Evolutionary conservation across 2,329 filamentous ascomycete genomes (phyloP).

Genomic region (Albophoma yamanashiensis): DNA sequence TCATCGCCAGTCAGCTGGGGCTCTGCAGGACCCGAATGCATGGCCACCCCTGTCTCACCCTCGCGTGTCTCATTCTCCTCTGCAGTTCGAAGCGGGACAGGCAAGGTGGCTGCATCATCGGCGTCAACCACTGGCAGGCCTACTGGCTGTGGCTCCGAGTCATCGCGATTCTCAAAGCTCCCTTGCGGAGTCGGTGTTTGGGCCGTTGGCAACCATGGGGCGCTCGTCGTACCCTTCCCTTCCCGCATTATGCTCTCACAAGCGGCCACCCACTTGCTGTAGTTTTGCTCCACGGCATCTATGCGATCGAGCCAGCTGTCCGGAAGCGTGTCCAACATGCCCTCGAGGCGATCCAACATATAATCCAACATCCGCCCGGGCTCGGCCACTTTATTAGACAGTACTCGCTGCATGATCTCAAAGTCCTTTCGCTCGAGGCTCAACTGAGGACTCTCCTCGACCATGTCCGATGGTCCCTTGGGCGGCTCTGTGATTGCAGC

Average conservation of each 20-base stretch:
- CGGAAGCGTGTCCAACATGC: slow-evolving; percentile 71
- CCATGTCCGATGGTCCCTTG: slow-evolving; percentile 8
- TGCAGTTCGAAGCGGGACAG: background rate
- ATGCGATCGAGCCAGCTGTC: slow-evolving; percentile 81
- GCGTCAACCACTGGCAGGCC: background rate
- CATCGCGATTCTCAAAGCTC: background rate
- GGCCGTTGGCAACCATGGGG: background rate
- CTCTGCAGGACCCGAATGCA: background rate
- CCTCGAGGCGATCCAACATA: slow-evolving; percentile 82
- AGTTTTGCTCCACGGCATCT: slow-evolving; percentile 67
- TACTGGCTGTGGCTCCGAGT: background rate
- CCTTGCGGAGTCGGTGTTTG: background rate
- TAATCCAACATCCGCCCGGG: slow-evolving; percentile 67
- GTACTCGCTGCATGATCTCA: slow-evolving; percentile 46
- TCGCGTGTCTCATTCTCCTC: background rate
- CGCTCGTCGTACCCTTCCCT: slow-evolving; percentile 36
- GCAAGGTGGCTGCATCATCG: background rate
- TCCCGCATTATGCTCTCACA: slow-evolving; percentile 67
- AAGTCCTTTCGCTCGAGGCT: slow-evolving; percentile 35
- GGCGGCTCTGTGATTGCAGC: slow-evolving; percentile 36
- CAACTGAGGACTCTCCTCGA: slow-evolving; percentile 9
- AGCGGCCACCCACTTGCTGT: slow-evolving; percentile 68
- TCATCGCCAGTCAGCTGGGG: background rate
- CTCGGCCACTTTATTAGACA: slow-evolving; percentile 59
- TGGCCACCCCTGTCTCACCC: background rate